Conservation (phyloP, 2,329 filamentous ascomycete genomes). For the Bipolaris oryzae region DNA sequence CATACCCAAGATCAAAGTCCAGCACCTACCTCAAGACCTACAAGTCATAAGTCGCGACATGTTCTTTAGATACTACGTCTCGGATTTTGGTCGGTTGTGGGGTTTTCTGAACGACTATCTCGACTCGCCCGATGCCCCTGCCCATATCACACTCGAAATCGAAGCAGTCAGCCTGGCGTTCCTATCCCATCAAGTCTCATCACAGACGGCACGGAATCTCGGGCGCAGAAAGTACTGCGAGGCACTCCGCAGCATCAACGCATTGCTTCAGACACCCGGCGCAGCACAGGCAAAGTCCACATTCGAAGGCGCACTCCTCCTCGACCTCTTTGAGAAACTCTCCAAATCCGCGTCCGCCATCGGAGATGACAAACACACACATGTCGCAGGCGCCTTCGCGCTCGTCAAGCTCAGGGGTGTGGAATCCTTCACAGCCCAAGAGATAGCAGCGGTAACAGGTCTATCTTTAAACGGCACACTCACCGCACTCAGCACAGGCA, state of each 20-base stretch:
- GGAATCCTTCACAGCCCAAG: conserved; percentile 19
- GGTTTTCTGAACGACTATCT: conserved; percentile 29
- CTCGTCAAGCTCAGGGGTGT: conserved; percentile 33
- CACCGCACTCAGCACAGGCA: conserved; percentile 31
- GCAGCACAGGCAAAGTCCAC: conserved; percentile 20
- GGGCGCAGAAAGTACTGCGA: conserved; percentile 31
- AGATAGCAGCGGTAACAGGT: conserved; percentile 25
- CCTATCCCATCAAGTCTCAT: conserved; percentile 28
- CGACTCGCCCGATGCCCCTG: conserved; percentile 17
- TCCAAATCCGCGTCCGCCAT: conserved; percentile 14
- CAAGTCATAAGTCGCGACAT: conserved; percentile 26
- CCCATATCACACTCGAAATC: conserved; percentile 32
- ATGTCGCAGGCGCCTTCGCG: conserved; percentile 34
- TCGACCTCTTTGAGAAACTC: conserved; percentile 40
- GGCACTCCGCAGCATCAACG: conserved; percentile 31
- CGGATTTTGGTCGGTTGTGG: conserved; percentile 34
- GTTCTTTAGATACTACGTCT: conserved; percentile 36
- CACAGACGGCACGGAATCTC: conserved; percentile 22
- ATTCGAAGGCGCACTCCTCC: conserved; percentile 30
- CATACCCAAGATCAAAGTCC: conserved; percentile 15
- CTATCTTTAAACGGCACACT: conserved; percentile 39
- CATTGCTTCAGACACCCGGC: conserved; percentile 20
- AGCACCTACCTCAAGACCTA: conserved; percentile 24
- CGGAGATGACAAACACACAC: conserved; percentile 22
- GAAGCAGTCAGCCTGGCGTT: conserved; percentile 40